Evolutionary conservation across 768 basidiomycete species (phyloP), one percentile per base, ranked within the genome.

Genomic region (Pleurotus tuber-regium): DNA sequence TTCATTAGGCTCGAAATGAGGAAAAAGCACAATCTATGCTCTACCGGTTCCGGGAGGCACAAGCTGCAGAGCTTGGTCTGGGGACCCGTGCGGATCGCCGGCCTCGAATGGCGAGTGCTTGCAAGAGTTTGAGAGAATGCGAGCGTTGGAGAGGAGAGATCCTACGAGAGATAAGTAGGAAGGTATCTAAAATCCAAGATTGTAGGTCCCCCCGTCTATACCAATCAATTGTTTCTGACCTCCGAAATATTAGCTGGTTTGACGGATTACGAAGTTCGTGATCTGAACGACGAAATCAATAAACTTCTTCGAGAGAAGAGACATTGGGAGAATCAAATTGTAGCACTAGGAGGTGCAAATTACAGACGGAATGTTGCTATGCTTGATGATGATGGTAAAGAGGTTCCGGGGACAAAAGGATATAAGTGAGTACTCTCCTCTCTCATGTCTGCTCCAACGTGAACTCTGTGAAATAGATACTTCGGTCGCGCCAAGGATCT

Each of bases 111-210:
- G 94, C 96, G 9, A 88, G 87, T 57, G 80, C 84, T 10, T 95
- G 93, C 65, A 95, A 95, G 68, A 94, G 88, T 61, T 65, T 98
- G 60, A 75, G 92, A 30, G 94, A 98, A 42, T 95, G 92, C 61
- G 96, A 99, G 68, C 76, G 93, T 50, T 98, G 94, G 93, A 73
- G 96, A 64, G 96, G 95, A 51, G 96, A 98, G 68, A 92, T 98
- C 16, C 65, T 99, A 50, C 75, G 93, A 36, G 96, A 99, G 63
- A 94, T 98, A 43, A 93, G 91, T 64, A 66, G 96, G 54, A 98
- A 99, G 66, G 96, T 98, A 21, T 93, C 92, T 12, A 98, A 98
- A 70, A 98, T 98, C 40, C 96, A 99, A 67, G 96, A 99, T 62
- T 71, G 93, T 94, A 26, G 54, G 89, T 73, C 4, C 49, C 35